Percentiles rank a stretch among this genome's conserved stretches.
These are phyloP conservation scores for Pachyrhizus erosus DNA, from an alignment of 306 rosid species.

Conservation along the genomic window DNA sequence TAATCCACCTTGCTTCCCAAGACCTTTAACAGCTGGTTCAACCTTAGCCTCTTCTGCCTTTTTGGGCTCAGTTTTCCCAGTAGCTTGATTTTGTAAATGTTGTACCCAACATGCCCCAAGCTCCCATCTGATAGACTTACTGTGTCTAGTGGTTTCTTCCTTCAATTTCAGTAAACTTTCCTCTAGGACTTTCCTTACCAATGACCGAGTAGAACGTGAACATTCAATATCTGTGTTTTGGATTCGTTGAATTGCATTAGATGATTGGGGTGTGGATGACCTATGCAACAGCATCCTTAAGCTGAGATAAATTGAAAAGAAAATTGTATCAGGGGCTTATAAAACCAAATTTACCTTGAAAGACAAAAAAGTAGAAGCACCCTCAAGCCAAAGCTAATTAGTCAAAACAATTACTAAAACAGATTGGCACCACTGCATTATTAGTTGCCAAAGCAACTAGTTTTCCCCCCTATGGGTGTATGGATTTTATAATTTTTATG, in stretches of 20 bases:
- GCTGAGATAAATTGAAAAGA: conserved; percentile 56
- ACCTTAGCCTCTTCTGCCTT: conserved; percentile 74
- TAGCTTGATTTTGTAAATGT: conserved; percentile 86
- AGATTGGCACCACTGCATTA: conserved; percentile 7
- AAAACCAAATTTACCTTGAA: conserved; percentile 26
- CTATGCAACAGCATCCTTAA: conserved; percentile 85
- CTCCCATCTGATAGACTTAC: conserved; percentile 94
- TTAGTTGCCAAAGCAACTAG: conserved; percentile 4
- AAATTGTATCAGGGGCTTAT: conserved; percentile 42
- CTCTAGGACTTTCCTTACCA: conserved; percentile 75
- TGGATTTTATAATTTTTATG: not conserved
- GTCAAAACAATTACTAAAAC: conserved; percentile 10
- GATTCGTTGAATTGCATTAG: conserved; percentile 55
- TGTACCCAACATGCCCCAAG: conserved; percentile 99
- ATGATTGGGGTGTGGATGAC: conserved; percentile 63
- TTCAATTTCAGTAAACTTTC: conserved; percentile 77
- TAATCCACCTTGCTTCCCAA: conserved; percentile 96
- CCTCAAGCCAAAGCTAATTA: conserved; percentile 30
- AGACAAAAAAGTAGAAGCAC: conserved; percentile 6
- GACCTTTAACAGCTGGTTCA: conserved; percentile 94
- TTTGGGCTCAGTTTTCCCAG: conserved; percentile 78
- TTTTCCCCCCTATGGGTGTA: not conserved
- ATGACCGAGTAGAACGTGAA: conserved; percentile 55
- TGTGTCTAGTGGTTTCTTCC: conserved; percentile 63
- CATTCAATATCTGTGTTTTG: conserved; percentile 63